These are phyloP conservation scores for Rhodocollybia butyracea DNA, from an alignment of 768 basidiomycete species.

Conservation along the genomic window DNA sequence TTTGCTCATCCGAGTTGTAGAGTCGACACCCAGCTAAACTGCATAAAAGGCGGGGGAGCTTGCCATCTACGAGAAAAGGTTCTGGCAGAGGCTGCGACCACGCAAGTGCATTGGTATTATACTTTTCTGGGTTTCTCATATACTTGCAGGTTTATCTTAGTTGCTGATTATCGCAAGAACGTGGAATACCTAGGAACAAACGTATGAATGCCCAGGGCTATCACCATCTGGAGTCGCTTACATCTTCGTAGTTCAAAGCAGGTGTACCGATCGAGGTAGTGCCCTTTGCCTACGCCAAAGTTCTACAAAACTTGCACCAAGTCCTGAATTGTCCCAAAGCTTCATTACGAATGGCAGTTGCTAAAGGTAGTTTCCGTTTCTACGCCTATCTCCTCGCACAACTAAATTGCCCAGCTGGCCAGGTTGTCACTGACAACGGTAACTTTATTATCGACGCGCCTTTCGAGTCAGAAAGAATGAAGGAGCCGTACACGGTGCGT, in stretches of 20 bases:
- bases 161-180: conserved; percentile 97
- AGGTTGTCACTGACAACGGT: conserved; percentile 95
- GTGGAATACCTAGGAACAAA: conserved; percentile 75
- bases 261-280: conserved; percentile 97
- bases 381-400: not conserved
- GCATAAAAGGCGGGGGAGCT: conserved; percentile 96
- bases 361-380: conserved; percentile 45
- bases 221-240: not conserved
- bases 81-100: conserved; percentile 91
- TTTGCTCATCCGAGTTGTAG: conserved; percentile 32
- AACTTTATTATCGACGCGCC: conserved; percentile 98
- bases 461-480: conserved; percentile 68
- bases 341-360: conserved; percentile 87
- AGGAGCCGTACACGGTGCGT: conserved; percentile 59
- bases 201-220: conserved; percentile 43
- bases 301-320: conserved; percentile 67
- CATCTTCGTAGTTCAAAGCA: conserved; percentile 57
- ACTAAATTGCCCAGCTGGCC: conserved; percentile 60
- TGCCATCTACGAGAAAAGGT: conserved; percentile 98
- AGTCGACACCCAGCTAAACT: conserved; percentile 83
- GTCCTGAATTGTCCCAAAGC: conserved; percentile 65
- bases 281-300: conserved; percentile 91
- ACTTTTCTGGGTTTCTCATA: not conserved
- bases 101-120: conserved; percentile 34
- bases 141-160: conserved; percentile 68